Base-by-base conservation (phyloP, 176 grass and related monocot species). In the Pontederia crassipes region DNA sequence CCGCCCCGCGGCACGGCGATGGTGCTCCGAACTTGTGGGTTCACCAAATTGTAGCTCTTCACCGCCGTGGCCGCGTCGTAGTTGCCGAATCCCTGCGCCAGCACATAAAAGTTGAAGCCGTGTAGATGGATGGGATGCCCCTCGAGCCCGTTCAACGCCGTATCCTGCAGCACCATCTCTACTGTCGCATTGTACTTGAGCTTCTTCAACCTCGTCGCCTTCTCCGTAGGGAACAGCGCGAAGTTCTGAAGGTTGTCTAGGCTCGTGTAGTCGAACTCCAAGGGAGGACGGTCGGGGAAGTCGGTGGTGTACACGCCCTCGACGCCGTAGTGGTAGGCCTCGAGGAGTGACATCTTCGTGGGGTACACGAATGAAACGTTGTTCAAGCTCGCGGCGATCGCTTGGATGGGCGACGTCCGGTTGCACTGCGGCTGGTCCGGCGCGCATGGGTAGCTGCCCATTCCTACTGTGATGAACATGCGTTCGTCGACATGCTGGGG, bases 91-190 rank as follows among this genome's bases (percentile, higher is more conserved):
- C 61, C 61, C 61, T 47, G 29, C 15, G 35, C 61, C 32, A 63
- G 12, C 32, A 63, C 61, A 13, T 47, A 63, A 32, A 63, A 63
- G 61, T 63, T 63, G 61, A 47, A 48, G 7, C 61, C 61, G 18
- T 63, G 61, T 8, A 63, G 27, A 45, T 63, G 61, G 2, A 63
- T 20, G 2, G 61, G 35, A 32, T 63, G 61, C n/a, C 9, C 18
- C 9, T 47, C n/a, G 15, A 15, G 45, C 61, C 26, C 61, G 26
- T 47, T 9, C 11, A 64, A 9, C 20, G 75, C 75, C 12, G 58
- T 78, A 35, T 66, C 64, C 67, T 78, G 75, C 59, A 78, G 54
- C 20, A 78, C 45, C 4, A 78, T 70, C 59, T 78, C 75, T n/a
- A 78, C 75, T 10, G 50, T 57, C 0, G 75, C 46, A 10, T 71